phyloP scores from a whole-genome alignment of 768 basidiomycete species.

The Boletus bicolor region DNA sequence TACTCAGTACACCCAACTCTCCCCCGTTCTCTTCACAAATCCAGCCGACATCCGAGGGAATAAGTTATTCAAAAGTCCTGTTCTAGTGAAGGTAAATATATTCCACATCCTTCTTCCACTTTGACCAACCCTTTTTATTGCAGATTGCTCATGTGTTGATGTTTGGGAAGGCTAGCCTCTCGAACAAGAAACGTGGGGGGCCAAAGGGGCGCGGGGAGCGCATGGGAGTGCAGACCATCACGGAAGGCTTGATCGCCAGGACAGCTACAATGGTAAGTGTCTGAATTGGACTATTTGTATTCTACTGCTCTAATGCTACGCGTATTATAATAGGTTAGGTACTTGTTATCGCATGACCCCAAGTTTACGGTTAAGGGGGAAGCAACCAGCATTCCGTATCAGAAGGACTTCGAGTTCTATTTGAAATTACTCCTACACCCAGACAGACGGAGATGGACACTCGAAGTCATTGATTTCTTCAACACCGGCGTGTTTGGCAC shows the following conservation, averaged over 20 bases:
- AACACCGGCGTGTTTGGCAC: not conserved
- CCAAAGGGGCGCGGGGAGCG: not conserved
- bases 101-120: no score
- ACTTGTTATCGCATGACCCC: not conserved
- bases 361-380: not conserved
- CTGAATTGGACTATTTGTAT: not conserved
- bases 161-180: not conserved
- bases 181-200: not conserved
- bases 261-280: not conserved
- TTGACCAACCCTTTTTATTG: no score
- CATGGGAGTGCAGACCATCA: not conserved
- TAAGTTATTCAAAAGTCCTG: not conserved
- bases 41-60: not conserved
- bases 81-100: slow-evolving; percentile 1
- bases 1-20: not conserved
- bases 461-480: not conserved
- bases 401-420: not conserved
- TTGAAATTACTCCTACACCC: not conserved
- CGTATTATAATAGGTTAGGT: not conserved
- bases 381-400: not conserved
- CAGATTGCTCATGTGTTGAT: not conserved
- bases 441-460: not conserved
- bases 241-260: not conserved
- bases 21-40: not conserved
- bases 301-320: no score